Evolutionary conservation across 768 basidiomycete species (phyloP).

Genomic region (Lanmaoa pseudosensibilis): DNA sequence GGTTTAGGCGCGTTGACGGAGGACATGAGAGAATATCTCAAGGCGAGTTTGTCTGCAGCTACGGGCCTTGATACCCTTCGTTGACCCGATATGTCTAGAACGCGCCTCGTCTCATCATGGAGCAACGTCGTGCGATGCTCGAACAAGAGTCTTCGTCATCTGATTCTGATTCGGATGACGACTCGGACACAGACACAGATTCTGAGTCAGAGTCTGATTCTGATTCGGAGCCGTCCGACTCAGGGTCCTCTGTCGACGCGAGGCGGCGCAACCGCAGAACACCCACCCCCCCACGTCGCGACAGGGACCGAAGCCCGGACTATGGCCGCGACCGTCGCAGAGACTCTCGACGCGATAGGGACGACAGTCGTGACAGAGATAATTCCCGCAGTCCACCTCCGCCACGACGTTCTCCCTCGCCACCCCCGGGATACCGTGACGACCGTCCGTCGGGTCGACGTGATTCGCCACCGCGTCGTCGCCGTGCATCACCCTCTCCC

Average conservation of each 20-base stretch:
- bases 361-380: constrained; percentile 27
- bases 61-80: not conserved
- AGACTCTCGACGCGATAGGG: constrained; percentile 17
- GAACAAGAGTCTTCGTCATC: constrained; percentile 60
- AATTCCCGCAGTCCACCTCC: constrained; percentile 38
- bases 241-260: constrained; percentile 37
- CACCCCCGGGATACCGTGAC: constrained; percentile 28
- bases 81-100: constrained; percentile 53
- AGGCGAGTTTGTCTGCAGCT: constrained; percentile 50
- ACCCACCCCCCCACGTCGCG: constrained; percentile 34
- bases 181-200: constrained; percentile 33
- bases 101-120: constrained; percentile 90
- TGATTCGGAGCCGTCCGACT: constrained; percentile 38
- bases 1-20: constrained; percentile 90
- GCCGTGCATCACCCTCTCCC: constrained; percentile 24
- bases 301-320: constrained; percentile 25
- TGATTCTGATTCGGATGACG: constrained; percentile 36
- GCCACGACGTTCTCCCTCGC: constrained; percentile 29
- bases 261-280: constrained; percentile 30
- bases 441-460: constrained; percentile 23
- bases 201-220: constrained; percentile 44
- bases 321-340: constrained; percentile 20
- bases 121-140: constrained; percentile 86
- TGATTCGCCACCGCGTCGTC: constrained; percentile 27
- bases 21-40: constrained; percentile 94